Conservation (phyloP, 2,329 filamentous ascomycete species). For the Amylocarpus encephaloides region DNA sequence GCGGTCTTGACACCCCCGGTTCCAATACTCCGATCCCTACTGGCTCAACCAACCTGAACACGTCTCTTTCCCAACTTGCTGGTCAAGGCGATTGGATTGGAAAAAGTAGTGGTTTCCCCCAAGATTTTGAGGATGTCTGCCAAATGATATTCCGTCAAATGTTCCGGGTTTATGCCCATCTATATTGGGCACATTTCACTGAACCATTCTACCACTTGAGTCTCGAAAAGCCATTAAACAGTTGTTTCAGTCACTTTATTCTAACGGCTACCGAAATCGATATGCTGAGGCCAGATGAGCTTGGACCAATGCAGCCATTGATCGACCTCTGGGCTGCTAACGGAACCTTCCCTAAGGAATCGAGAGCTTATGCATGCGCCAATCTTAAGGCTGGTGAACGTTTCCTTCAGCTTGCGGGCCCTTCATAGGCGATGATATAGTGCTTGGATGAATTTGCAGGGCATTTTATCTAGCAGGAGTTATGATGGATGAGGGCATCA, state of each 20-base stretch:
- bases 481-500: conserved; percentile 10
- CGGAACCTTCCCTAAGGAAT: conserved; percentile 75
- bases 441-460: conserved; percentile 6
- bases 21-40: conserved; percentile 33
- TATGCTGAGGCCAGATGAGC: conserved; percentile 80
- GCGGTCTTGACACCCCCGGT: conserved; percentile 41
- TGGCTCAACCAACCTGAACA: conserved; percentile 38
- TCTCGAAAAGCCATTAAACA: conserved; percentile 75
- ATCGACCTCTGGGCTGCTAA: conserved; percentile 89
- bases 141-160: conserved; percentile 95
- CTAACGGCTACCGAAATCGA: conserved; percentile 73
- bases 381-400: conserved; percentile 55
- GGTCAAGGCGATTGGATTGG: conserved; percentile 72
- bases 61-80: conserved; percentile 55
- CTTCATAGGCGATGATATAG: neutral
- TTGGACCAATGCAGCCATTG: conserved; percentile 92
- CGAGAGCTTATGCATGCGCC: conserved; percentile 59
- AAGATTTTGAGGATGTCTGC: conserved; percentile 82
- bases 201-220: conserved; percentile 81
- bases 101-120: conserved; percentile 86
- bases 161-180: conserved; percentile 96
- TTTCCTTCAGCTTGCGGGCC: conserved; percentile 36
- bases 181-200: conserved; percentile 93
- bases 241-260: conserved; percentile 80
- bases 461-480: conserved; percentile 1